Percentiles rank a stretch among this genome's conserved stretches.
These are phyloP conservation scores for Cryomyces minteri DNA, from an alignment of 495 filamentous ascomycete species.

Conservation along the genomic window DNA sequence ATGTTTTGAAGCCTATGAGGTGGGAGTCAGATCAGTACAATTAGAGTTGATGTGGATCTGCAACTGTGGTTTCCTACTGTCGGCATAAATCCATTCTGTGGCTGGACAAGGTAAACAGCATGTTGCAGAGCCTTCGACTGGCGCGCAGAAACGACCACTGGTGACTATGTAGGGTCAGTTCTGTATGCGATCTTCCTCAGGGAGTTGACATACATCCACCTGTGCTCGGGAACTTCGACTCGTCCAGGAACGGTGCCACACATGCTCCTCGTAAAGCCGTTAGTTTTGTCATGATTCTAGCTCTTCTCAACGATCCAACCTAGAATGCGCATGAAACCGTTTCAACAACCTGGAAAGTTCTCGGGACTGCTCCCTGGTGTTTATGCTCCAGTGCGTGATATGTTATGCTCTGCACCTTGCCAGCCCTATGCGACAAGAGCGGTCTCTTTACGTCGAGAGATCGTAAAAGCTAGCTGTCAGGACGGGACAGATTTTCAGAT, in stretches of 20 bases:
- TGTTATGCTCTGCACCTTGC: too few relatives aligned
- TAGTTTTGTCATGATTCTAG: background rate
- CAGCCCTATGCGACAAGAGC: too few relatives aligned
- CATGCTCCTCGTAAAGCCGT: slow-evolving; percentile 30
- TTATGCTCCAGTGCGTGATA: too few relatives aligned
- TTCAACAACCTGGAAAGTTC: too few relatives aligned
- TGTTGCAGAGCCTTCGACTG: slow-evolving; percentile 19
- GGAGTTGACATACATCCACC: slow-evolving; percentile 42
- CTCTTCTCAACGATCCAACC: too few relatives aligned
- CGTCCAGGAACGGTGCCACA: slow-evolving; percentile 44
- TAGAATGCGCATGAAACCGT: too few relatives aligned
- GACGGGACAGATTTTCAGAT: too few relatives aligned
- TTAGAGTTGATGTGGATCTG: background rate
- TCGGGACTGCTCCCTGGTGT: too few relatives aligned
- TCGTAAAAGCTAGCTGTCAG: too few relatives aligned
- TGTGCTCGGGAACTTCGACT: slow-evolving; percentile 32
- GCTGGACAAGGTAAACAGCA: slow-evolving; percentile 90
- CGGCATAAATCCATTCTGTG: slow-evolving; percentile 67
- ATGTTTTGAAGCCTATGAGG: slow-evolving; percentile 37
- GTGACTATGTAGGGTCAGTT: slow-evolving; percentile 33
- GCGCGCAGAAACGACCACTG: slow-evolving; percentile 42
- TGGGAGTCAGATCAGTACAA: slow-evolving; percentile 6
- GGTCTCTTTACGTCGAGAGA: too few relatives aligned
- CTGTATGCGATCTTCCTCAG: slow-evolving; percentile 7
- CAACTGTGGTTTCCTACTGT: slow-evolving; percentile 27